These are phyloP conservation scores for Aspergillus kassunensis DNA, from an alignment of 495 filamentous ascomycete genomes.

Conservation along the genomic window DNA sequence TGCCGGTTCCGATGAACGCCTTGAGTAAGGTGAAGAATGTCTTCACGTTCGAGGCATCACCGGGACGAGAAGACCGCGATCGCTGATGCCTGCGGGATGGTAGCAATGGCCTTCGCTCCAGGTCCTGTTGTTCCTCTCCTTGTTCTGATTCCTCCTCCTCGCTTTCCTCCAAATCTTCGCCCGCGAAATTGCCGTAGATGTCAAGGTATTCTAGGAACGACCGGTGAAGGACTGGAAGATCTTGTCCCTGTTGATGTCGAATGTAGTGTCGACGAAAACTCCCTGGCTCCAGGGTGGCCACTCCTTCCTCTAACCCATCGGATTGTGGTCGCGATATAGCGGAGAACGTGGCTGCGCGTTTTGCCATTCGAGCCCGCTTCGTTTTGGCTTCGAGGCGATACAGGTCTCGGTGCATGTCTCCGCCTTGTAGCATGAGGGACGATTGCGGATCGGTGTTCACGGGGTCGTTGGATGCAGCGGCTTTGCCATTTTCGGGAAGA, in stretches of 20 bases:
- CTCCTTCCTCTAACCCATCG: constrained; percentile 49
- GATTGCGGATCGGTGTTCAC: constrained; percentile 39
- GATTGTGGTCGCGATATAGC: constrained; percentile 16
- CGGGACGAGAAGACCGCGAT: constrained; percentile 39
- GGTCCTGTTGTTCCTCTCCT: constrained; percentile 22
- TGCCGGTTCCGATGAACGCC: constrained; percentile 89
- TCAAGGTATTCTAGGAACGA: constrained; percentile 69
- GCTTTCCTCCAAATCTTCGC: constrained; percentile 64
- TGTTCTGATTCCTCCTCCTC: constrained; percentile 58
- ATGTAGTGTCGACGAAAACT: constrained; percentile 61
- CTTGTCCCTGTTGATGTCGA: constrained; percentile 43
- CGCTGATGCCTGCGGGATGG: constrained; percentile 44
- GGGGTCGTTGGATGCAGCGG: neutral
- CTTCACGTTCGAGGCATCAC: constrained; percentile 55
- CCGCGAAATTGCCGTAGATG: constrained; percentile 67
- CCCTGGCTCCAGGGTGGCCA: constrained; percentile 42
- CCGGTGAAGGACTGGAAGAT: constrained; percentile 44
- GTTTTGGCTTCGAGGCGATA: constrained; percentile 56
- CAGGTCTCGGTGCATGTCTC: constrained; percentile 66
- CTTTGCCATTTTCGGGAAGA: neutral
- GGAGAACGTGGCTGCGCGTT: constrained; percentile 58
- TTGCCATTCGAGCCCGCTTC: constrained; percentile 35
- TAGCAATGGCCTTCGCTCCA: constrained; percentile 49
- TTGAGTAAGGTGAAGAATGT: constrained; percentile 79
- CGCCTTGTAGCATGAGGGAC: constrained; percentile 60